Percentiles rank a stretch among this genome's conserved stretches.
These are phyloP conservation scores for Coprinopsis sp. DNA, from an alignment of 768 basidiomycete genomes.

Conservation along the genomic window DNA sequence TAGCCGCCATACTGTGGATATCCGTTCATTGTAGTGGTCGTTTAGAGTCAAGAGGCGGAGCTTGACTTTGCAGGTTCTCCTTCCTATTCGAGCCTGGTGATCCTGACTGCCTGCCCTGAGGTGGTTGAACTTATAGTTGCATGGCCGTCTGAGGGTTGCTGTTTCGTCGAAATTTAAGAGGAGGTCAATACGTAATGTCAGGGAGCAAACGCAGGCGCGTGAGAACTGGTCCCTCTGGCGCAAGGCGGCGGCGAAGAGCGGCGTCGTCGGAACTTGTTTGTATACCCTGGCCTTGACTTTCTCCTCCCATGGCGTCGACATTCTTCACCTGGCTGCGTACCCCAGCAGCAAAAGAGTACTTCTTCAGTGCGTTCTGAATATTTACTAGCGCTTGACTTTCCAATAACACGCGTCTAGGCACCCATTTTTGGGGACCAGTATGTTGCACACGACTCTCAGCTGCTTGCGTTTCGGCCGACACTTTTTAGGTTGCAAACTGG, in stretches of 20 bases:
- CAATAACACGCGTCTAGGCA: constrained; percentile 57
- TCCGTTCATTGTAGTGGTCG: constrained; percentile 26
- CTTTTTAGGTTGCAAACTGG: constrained; percentile 89
- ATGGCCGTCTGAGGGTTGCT: too few relatives aligned
- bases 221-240: background rate
- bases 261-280: too few relatives aligned
- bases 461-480: constrained; percentile 13
- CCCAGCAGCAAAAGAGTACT: constrained; percentile 89
- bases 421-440: constrained; percentile 98
- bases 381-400: background rate
- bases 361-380: constrained; percentile 69
- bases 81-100: constrained; percentile 29
- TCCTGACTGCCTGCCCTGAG: too few relatives aligned
- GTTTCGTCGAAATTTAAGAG: too few relatives aligned
- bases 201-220: constrained; percentile 15
- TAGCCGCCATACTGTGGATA: constrained; percentile 25
- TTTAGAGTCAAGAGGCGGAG: constrained; percentile 6
- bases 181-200: constrained; percentile 17
- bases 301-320: constrained; percentile 64
- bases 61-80: constrained; percentile 24
- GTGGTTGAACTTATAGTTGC: too few relatives aligned
- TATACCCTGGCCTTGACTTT: constrained; percentile 6
- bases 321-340: constrained; percentile 89
- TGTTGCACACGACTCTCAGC: constrained; percentile 29
- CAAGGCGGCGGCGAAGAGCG: background rate